Evolutionary conservation across 2,329 filamentous ascomycete genomes (phyloP).

Genomic region (Gliomastix tumulicola): DNA sequence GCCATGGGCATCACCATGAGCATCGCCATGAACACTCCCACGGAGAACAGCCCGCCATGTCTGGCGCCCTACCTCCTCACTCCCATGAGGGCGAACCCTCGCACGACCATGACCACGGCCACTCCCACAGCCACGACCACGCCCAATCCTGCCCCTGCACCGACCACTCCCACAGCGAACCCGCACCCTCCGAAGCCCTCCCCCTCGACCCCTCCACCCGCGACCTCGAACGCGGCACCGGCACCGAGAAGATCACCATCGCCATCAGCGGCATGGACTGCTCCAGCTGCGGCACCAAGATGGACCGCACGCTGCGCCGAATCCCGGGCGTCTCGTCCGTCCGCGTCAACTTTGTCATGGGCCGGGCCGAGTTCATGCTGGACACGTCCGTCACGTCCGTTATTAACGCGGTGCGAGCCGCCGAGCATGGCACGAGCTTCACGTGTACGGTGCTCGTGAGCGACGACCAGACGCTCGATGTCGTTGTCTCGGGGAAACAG

Average conservation of each 20-base stretch:
- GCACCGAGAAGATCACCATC: slow-evolving; percentile 16
- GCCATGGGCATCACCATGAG: not conserved
- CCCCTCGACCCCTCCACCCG: no score
- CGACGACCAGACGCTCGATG: slow-evolving; percentile 14
- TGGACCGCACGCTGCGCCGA: slow-evolving; percentile 16
- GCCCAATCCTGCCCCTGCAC: not conserved
- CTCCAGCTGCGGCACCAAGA: slow-evolving; percentile 25
- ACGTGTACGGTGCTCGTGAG: slow-evolving; percentile 10
- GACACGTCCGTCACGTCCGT: slow-evolving; percentile 13
- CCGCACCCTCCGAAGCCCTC: no score
- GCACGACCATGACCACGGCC: not conserved
- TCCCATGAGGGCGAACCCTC: no score
- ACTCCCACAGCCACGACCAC: not conserved
- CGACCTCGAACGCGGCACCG: slow-evolving; percentile 17
- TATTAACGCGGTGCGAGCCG: slow-evolving; percentile 16
- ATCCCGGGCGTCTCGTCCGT: slow-evolving; percentile 19
- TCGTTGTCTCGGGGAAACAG: slow-evolving; percentile 12
- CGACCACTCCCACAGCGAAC: not conserved
- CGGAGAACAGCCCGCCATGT: not conserved
- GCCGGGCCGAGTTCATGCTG: slow-evolving; percentile 23
- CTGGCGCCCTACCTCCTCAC: no score
- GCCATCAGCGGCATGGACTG: slow-evolving; percentile 27
- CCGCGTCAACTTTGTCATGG: slow-evolving; percentile 29
- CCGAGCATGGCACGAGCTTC: slow-evolving; percentile 12
- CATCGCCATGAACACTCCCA: not conserved